phyloP scores from a whole-genome alignment of 225 moss, liverwort and hornwort species.

The Polytrichum commune region DNA sequence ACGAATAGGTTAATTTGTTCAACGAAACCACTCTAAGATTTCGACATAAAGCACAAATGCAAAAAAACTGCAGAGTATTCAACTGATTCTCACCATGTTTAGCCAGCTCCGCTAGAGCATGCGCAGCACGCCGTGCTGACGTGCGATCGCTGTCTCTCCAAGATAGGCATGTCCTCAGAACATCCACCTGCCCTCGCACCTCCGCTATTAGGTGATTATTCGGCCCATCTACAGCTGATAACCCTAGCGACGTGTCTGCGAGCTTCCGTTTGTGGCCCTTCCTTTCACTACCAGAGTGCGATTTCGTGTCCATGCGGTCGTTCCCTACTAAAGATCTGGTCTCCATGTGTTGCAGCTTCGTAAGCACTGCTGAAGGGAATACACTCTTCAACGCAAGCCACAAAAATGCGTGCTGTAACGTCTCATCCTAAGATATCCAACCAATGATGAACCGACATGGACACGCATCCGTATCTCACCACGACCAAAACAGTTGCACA shows the following conservation, averaged over 20 bases:
- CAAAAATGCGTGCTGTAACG: not conserved
- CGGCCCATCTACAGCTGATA: slow-evolving; percentile 62
- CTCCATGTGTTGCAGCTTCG: slow-evolving; percentile 56
- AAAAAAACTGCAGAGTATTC: too few relatives aligned
- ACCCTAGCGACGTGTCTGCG: slow-evolving; percentile 88
- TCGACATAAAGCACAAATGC: too few relatives aligned
- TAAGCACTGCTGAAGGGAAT: not conserved
- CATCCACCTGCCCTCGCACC: slow-evolving; percentile 82
- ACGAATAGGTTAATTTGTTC: too few relatives aligned
- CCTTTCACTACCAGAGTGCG: slow-evolving; percentile 86
- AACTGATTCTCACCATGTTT: slow-evolving; percentile 71
- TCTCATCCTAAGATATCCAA: not conserved
- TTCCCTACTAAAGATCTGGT: slow-evolving; percentile 58
- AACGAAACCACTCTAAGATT: too few relatives aligned
- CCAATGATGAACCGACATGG: not conserved
- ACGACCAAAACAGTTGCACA: not conserved
- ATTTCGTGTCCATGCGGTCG: slow-evolving; percentile 95
- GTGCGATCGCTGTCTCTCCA: slow-evolving; percentile 90
- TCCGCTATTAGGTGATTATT: slow-evolving; percentile 65
- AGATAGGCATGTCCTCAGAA: slow-evolving; percentile 70
- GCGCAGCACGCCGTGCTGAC: slow-evolving; percentile 86
- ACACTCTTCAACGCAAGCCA: not conserved
- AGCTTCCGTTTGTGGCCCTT: slow-evolving; percentile 99
- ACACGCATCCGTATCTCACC: slow-evolving; percentile 7
- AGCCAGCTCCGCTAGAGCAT: slow-evolving; percentile 93